These are phyloP conservation scores for Eucalyptus erythrocorys DNA, from an alignment of 345 rosid species.

Conservation along the genomic window DNA sequence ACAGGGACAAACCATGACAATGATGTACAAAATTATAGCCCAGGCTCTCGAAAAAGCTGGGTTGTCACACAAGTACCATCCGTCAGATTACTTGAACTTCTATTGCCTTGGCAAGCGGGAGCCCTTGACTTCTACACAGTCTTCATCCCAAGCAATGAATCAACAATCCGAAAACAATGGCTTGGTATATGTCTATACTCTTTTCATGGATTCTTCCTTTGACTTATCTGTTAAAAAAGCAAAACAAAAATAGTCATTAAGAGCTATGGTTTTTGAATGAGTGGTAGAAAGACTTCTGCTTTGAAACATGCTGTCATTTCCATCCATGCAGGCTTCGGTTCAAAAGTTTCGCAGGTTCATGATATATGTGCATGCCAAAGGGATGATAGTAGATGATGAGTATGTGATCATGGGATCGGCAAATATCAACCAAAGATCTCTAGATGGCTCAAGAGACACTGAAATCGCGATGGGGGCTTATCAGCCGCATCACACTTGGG, in stretches of 20 bases:
- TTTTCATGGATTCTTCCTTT: not conserved
- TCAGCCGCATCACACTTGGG: slow-evolving; percentile 57
- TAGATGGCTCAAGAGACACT: slow-evolving; percentile 73
- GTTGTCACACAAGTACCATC: slow-evolving; percentile 23
- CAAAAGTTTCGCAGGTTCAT: slow-evolving; percentile 42
- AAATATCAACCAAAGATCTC: slow-evolving; percentile 68
- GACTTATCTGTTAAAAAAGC: not conserved
- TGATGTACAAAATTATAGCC: slow-evolving; percentile 57
- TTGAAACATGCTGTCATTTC: not conserved
- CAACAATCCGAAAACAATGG: slow-evolving; percentile 18
- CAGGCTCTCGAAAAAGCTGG: slow-evolving; percentile 32
- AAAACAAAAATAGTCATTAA: not conserved
- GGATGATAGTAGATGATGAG: slow-evolving; percentile 70
- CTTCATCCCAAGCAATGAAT: not conserved
- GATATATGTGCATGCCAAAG: slow-evolving; percentile 73
- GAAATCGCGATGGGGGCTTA: slow-evolving; percentile 72
- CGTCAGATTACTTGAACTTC: slow-evolving; percentile 52
- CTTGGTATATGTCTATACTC: slow-evolving; percentile 3
- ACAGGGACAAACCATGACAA: slow-evolving; percentile 58
- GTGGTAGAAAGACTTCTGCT: not conserved
- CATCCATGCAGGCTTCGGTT: slow-evolving; percentile 21
- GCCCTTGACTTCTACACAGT: not conserved
- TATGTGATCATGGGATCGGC: slow-evolving; percentile 60
- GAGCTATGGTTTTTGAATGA: not conserved
- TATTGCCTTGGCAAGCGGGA: slow-evolving; percentile 73